Percentiles rank a stretch among this genome's conserved stretches.
Evolutionary conservation across 2,329 filamentous ascomycete genomes (phyloP).

Genomic region (Apiospora marii): DNA sequence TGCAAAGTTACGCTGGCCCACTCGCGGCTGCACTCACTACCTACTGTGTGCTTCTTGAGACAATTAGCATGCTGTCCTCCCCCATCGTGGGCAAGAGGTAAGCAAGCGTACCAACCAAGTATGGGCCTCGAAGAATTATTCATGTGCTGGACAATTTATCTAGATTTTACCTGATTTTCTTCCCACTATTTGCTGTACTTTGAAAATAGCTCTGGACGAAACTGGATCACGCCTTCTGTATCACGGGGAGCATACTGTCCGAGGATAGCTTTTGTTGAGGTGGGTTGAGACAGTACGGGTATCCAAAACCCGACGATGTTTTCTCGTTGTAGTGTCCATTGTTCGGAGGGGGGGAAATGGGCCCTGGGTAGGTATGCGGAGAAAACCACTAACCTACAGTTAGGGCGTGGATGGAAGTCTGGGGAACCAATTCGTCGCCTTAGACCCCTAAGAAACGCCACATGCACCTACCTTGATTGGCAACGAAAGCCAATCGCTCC

Average conservation of each 20-base stretch:
- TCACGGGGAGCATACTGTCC: not conserved
- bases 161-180: constrained; percentile 5
- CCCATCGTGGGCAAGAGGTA: not conserved
- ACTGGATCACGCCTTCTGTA: not conserved
- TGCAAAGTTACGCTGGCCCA: not conserved
- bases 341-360: not conserved
- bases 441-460: not conserved
- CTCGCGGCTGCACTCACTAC: not conserved
- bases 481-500: not conserved
- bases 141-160: not conserved
- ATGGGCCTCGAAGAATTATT: not conserved
- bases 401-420: not conserved
- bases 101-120: not conserved
- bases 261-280: not conserved
- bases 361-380: not conserved
- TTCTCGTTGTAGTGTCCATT: not conserved
- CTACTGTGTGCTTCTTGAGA: not conserved
- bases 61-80: not conserved
- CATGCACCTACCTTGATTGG: not conserved
- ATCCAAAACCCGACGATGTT: not conserved
- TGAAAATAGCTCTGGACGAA: not conserved
- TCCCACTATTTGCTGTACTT: not conserved
- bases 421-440: not conserved
- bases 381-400: not conserved
- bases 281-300: constrained; percentile 2